A percentile compares a stretch with the other conserved stretches of the same genome.
Conservation (phyloP, 2,329 filamentous ascomycete genomes). For the Trichoderma breve region DNA sequence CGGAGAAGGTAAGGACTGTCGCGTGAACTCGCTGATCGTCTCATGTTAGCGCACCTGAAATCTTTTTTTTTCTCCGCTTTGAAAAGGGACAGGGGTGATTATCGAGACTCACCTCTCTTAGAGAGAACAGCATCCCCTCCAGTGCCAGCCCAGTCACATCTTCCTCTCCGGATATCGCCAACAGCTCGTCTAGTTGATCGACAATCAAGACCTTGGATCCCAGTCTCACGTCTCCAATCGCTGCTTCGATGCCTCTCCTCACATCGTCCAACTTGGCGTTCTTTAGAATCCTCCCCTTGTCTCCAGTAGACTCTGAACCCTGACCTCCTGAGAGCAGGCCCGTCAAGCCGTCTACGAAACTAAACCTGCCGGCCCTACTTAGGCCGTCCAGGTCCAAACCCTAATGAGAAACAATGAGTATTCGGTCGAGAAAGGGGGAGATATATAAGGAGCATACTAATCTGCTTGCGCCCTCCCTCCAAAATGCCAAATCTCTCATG, state of each 20-base stretch:
- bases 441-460: slow-evolving; percentile 46
- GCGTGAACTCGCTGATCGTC: slow-evolving; percentile 57
- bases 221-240: slow-evolving; percentile 36
- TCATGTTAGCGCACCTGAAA: not conserved
- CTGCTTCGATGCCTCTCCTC: slow-evolving; percentile 39
- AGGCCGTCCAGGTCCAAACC: slow-evolving; percentile 69
- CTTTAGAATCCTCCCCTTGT: slow-evolving; percentile 27
- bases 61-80: not conserved
- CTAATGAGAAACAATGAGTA: slow-evolving; percentile 34
- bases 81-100: no score
- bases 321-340: slow-evolving; percentile 46
- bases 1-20: slow-evolving; percentile 65
- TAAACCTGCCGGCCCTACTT: slow-evolving; percentile 57
- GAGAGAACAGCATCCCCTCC: slow-evolving; percentile 54
- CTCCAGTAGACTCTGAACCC: not conserved
- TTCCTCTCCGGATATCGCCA: slow-evolving; percentile 54
- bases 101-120: slow-evolving; percentile 58
- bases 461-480: slow-evolving; percentile 68
- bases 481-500: slow-evolving; percentile 74
- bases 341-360: slow-evolving; percentile 73
- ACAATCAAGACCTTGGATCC: slow-evolving; percentile 56
- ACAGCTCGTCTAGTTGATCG: slow-evolving; percentile 63
- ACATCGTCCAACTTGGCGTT: slow-evolving; percentile 38
- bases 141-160: slow-evolving; percentile 46
- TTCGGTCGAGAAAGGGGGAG: no score